Evolutionary conservation across 2,329 filamentous ascomycete genomes (phyloP).

Genomic region (Pseudocercospora pini-densiflorae): DNA sequence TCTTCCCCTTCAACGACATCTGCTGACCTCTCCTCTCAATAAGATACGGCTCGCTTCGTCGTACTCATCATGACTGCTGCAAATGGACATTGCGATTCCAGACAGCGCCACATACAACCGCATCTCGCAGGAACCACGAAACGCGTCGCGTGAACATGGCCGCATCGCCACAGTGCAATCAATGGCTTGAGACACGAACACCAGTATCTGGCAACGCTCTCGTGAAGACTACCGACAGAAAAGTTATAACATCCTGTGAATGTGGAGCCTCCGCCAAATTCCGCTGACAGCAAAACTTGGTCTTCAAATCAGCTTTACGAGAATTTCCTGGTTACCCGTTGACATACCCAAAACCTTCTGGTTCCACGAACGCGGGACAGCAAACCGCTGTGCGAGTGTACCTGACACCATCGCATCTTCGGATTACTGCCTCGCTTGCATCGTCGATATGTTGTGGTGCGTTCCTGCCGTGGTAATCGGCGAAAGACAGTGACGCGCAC

Average conservation of each 20-base stretch:
- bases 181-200: slow-evolving; percentile 4
- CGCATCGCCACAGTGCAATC: background rate
- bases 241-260: background rate
- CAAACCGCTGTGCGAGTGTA: slow-evolving; percentile 12
- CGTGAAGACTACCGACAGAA: background rate
- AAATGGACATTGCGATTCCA: background rate
- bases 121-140: background rate
- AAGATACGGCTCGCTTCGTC: background rate
- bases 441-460: background rate
- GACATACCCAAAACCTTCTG: background rate
- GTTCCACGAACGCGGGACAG: slow-evolving; percentile 4
- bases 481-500: background rate
- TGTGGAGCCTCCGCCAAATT: background rate
- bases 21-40: background rate
- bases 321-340: background rate
- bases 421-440: background rate
- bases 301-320: background rate
- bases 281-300: background rate
- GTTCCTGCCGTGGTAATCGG: background rate
- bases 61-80: background rate
- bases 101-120: background rate
- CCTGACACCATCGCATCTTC: slow-evolving; percentile 3
- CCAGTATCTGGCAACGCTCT: background rate
- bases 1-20: background rate
- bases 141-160: background rate